Base-by-base conservation (phyloP, 257 asterid genomes). In the Penstemon eatonii region DNA sequence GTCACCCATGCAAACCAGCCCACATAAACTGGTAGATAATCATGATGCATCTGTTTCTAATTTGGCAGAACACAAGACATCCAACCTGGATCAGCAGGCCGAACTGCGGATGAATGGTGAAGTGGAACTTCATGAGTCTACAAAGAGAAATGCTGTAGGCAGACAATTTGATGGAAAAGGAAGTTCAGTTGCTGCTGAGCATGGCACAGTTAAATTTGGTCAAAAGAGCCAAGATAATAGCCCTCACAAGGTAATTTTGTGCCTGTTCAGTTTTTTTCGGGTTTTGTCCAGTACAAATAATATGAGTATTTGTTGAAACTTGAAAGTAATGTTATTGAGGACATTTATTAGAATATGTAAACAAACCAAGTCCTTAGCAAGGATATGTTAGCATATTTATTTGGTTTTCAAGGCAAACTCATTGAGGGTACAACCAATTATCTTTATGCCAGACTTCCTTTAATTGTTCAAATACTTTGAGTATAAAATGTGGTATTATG, bases 231-330 rank as follows among this genome's bases (percentile, higher is more conserved):
- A 85, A 69, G 89, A 80, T 13, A 60, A 64, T 51, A 81, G 75
- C 71, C 74, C 86, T 11, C 74, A 63, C 65, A 94, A 94, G 97
- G 99, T 91, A 77, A 82, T 67, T 67, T 41, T 75, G 13, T 45
- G 52, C 54, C 51, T 62, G 37, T 73, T 54, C 45, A 73, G 64
- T 41, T 61, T 56, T 12, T 67, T 46, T 74, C 42, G 13, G 54
- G 10, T 8, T 66, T 60, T n/a, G 40, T 46, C 13, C 40, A 10
- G 10, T 58, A 39, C 42, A 3, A 56, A 5, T 8, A n/a, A 1
- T 72, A 50, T 18, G 3, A 5, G 15, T 37, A 6, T 50, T 10
- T 7, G 4, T 33, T 60, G 36, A 36, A 43, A 5, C 3, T 33
- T 60, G 36, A 36, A 43, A 5, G 18, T 67, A 46, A 40, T 49